Conservation (phyloP, 345 rosid genomes). For the Dipteronia sinensis region DNA sequence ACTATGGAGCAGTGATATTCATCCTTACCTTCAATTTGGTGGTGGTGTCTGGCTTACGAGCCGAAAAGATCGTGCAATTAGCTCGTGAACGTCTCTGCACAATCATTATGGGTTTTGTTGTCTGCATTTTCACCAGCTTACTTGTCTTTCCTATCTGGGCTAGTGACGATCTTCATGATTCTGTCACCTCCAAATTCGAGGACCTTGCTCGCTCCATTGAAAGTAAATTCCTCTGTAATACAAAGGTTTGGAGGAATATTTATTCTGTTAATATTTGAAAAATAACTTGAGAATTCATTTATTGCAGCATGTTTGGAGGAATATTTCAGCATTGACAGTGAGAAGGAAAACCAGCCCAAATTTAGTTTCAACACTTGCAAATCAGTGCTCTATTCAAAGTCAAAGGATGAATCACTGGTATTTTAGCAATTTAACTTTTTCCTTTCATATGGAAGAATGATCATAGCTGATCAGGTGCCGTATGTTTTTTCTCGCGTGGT, state of each 20-base stretch:
- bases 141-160: conserved; percentile 83
- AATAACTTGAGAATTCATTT: background rate
- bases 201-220: conserved; percentile 61
- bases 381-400: conserved; percentile 48
- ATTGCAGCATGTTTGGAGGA: conserved; percentile 49
- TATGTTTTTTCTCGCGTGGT: no score
- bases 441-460: background rate
- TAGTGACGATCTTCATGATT: conserved; percentile 79
- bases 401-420: conserved; percentile 70
- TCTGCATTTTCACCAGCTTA: conserved; percentile 60
- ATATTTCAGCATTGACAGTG: conserved; percentile 30
- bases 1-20: conserved; percentile 75
- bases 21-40: conserved; percentile 82
- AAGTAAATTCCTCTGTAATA: conserved; percentile 38
- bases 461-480: no score
- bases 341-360: conserved; percentile 34
- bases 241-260: no score
- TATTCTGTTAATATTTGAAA: background rate
- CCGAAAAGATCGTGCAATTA: conserved; percentile 44
- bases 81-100: conserved; percentile 70
- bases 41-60: conserved; percentile 68
- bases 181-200: conserved; percentile 54
- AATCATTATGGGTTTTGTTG: conserved; percentile 62
- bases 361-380: conserved; percentile 39
- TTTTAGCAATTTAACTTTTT: background rate